A percentile compares a stretch with the other conserved stretches of the same genome.
Conservation (phyloP, 2,329 filamentous ascomycete genomes). For the Fusarium sterilihyphosum region DNA sequence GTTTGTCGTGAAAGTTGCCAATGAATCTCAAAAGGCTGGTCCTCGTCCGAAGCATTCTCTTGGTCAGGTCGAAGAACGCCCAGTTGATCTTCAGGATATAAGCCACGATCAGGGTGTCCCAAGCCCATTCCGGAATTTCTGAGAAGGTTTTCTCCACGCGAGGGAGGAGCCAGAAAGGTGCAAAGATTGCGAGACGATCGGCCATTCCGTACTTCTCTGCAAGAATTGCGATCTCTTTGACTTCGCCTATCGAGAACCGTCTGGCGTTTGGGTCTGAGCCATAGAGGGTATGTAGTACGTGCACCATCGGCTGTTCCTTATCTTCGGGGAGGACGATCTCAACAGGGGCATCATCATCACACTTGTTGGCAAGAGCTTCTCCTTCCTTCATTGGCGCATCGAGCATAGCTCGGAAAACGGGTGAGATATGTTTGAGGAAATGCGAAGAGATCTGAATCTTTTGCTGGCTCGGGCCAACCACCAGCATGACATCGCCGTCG, state of each 20-base stretch:
- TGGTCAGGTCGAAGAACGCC: neutral
- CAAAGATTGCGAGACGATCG: accelerated
- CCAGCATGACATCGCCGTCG: neutral
- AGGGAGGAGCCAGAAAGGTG: neutral
- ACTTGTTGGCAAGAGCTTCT: neutral
- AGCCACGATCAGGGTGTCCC: neutral
- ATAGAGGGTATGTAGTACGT: accelerated
- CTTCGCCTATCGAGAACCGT: accelerated
- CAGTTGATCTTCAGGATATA: neutral
- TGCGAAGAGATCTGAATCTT: neutral
- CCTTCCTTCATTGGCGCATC: neutral
- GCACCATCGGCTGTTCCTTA: accelerated
- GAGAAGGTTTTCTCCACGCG: no score
- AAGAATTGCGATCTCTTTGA: neutral
- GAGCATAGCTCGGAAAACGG: neutral
- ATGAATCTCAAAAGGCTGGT: neutral
- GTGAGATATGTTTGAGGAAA: neutral
- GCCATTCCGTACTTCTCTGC: neutral
- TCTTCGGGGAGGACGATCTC: neutral
- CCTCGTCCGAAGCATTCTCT: neutral
- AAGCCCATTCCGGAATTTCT: no score
- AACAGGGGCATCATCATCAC: accelerated
- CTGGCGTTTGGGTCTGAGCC: neutral
- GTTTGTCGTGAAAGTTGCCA: neutral
- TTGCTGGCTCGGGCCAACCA: neutral